Evolutionary conservation across 331 rosid species (phyloP), one percentile per base, ranked within the genome.

Genomic region (Dryas integrifolia): DNA sequence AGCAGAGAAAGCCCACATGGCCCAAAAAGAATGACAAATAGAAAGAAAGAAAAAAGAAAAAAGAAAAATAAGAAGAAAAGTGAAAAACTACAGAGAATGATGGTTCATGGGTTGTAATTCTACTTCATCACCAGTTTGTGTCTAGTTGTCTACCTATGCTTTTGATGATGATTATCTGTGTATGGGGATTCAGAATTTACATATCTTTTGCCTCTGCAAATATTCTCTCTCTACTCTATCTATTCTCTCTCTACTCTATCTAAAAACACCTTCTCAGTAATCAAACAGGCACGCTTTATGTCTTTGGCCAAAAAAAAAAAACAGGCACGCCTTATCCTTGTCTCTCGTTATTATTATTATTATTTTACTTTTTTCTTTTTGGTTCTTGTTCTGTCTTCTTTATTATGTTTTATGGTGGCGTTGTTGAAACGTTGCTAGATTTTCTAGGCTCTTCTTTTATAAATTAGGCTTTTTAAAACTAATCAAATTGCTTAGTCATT

Each of bases 161-260:
- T 69, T 70, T 67, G 73, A 84, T 78, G 77, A 73, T 79, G 78
- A 39, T 41, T 61, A 75, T 10, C 6, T 76, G 65, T 65, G 44
- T 58, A 82, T 77, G 85, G 84, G 80, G 84, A 79, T 72, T 71
- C 74, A 41, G 80, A 70, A 79, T 35, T 76, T 55, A 49, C 85
- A 78, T 58, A 78, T 50, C 61, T 38, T 53, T 75, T 80, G 62
- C 58, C 82, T 57, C 55, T 72, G 39, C 16, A 57, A 66, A 67
- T 45, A 24, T 46, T 58, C 60, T 46, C 45, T n/a, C 55, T 64
- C 61, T 69, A 39, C 60, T 18, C 51, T 58, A 16, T 52, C 69
- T 59, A 8, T 46, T 58, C 60, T 46, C 45, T n/a, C 55, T 64
- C 61, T 69, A 39, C 60, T 18, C 51, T 58, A 16, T 52, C 69